Evolutionary conservation across 352 stramenopile species (phyloP), one percentile per base, ranked within the genome.

Genomic region (Phytophthora multivora): DNA sequence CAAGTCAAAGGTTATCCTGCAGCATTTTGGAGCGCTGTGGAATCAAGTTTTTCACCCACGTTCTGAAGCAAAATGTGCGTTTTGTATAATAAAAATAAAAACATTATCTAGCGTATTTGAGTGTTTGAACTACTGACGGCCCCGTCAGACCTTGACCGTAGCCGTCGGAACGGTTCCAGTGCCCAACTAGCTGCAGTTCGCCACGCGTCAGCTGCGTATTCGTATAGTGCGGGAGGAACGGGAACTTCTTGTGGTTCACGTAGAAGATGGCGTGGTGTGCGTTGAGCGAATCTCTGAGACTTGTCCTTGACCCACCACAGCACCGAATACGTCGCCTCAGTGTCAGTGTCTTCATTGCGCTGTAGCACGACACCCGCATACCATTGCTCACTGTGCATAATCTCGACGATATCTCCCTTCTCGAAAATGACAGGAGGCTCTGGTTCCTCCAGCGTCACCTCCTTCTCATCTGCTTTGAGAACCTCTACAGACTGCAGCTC

Each of bases 251-350:
- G 28, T 15, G 79, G 77, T 31, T 77, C 73, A 21, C 83, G 80
- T n/a, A 91, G 61, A 50, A 86, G 61, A 18, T 79, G 57, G 21
- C 57, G 69, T n/a, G 73, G 63, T 50, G 83, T 82, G 12, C 69
- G 68, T 53, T 89, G 80, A 5, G 76, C 70, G 57, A 86, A 90
- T 13, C 85, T 79, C 65, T 93, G 85, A 11, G 82, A 91, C 59
- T 89, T 88, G 68, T 90, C 79, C 26, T 87, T 74, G 62, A 89
- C 81, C 82, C 85, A 93, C 85, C 85, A 93, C 10, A 91, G 43
- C 28, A 93, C 79, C 40, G 85, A 88, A 69, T 93, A 93, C 13
- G 72, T 84, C n/a, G 73, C 65, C 16, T 48, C 60, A 51, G 69
- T 66, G 10, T 47, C 72, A 5, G 46, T 51, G 50, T 81, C 75